Percentiles rank a stretch among this genome's conserved stretches.
phyloP scores from a whole-genome alignment of 805 yeast genomes.

The Vanderwaltozyma polyspora region DNA sequence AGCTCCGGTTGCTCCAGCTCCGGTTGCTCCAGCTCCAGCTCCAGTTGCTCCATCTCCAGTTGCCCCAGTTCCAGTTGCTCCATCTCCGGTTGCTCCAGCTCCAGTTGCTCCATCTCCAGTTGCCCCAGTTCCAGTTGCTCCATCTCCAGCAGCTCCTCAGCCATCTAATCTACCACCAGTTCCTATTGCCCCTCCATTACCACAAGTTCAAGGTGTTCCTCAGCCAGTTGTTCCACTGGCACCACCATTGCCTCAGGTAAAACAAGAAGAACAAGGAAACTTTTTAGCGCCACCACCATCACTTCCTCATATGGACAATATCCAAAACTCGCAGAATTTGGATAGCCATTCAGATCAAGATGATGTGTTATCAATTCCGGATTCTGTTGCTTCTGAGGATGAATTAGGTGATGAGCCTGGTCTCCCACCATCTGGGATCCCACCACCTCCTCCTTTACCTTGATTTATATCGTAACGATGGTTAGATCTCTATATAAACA shows the following conservation, averaged over 20 bases:
- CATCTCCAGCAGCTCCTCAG: conserved; percentile 25
- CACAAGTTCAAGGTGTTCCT: conserved; percentile 9
- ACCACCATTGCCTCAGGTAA: conserved; percentile 5
- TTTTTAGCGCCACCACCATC: conserved; percentile 9
- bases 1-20: conserved; percentile 24
- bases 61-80: conserved; percentile 7
- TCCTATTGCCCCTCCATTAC: conserved; percentile 36
- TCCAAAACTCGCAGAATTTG: neutral
- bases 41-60: conserved; percentile 7
- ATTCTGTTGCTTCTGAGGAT: conserved; percentile 25
- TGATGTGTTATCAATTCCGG: conserved; percentile 27
- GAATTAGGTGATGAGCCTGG: no score
- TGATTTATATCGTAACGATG: no score
- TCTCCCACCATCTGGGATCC: no score
- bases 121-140: conserved; percentile 32
- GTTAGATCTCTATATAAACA: no score
- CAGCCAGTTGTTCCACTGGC: conserved; percentile 5
- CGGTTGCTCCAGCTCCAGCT: conserved; percentile 6
- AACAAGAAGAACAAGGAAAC: no score
- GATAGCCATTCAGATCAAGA: conserved; percentile 9
- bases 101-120: conserved; percentile 18
- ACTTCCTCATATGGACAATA: conserved; percentile 1
- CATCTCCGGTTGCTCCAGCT: conserved; percentile 19
- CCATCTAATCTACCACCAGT: conserved; percentile 26
- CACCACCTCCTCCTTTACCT: no score